These are phyloP conservation scores for Exophiala phaeomuriformis DNA, from an alignment of 2,329 filamentous ascomycete species.

Conservation along the genomic window DNA sequence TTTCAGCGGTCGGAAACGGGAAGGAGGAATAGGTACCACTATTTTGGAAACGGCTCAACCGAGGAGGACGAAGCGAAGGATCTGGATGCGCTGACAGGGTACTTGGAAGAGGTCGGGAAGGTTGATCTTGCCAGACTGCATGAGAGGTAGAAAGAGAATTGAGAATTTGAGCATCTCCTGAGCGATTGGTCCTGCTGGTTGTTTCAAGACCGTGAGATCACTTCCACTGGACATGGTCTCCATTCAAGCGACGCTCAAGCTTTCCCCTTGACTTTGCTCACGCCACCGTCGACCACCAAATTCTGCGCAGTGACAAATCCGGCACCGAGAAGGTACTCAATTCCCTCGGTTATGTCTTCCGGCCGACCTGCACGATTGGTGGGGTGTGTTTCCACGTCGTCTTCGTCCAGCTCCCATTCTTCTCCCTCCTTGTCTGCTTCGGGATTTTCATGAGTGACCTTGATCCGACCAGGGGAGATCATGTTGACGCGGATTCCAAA, in stretches of 20 bases:
- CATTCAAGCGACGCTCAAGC: neutral
- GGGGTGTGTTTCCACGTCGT: constrained; percentile 39
- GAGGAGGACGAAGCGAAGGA: too few relatives aligned
- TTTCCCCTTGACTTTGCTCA: constrained; percentile 25
- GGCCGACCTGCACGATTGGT: constrained; percentile 41
- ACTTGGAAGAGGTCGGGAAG: too few relatives aligned
- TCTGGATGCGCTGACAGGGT: too few relatives aligned
- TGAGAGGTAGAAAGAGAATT: too few relatives aligned
- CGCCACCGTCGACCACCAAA: constrained; percentile 27
- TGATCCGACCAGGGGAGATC: constrained; percentile 43
- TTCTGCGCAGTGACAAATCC: constrained; percentile 28
- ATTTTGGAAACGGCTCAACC: too few relatives aligned
- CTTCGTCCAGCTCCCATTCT: constrained; percentile 35
- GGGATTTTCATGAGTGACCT: constrained; percentile 42
- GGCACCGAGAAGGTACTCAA: constrained; percentile 30
- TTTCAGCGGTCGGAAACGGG: too few relatives aligned
- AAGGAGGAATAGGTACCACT: too few relatives aligned
- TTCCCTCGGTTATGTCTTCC: constrained; percentile 41
- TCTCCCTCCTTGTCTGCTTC: constrained; percentile 39
- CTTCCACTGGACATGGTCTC: neutral
- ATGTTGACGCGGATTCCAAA: constrained; percentile 36
- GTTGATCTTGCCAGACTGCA: too few relatives aligned
- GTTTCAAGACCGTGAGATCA: neutral
- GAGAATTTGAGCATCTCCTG: too few relatives aligned
- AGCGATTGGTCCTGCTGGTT: too few relatives aligned